Conservation (phyloP, 1,284 basidiomycete genomes). For the Pisolithus thermaeus region DNA sequence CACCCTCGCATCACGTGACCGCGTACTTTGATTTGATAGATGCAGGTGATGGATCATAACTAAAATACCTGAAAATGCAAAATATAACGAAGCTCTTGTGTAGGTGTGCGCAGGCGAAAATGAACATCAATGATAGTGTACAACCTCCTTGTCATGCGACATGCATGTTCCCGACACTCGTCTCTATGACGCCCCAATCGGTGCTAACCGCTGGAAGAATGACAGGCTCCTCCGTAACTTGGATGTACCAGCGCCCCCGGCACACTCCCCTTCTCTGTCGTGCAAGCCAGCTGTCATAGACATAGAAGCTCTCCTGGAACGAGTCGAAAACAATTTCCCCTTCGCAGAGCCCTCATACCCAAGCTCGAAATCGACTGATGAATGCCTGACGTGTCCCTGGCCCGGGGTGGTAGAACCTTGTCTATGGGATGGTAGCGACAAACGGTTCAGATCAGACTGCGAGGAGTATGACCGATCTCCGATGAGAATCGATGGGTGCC, state of each 20-base stretch:
- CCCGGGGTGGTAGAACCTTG: neutral
- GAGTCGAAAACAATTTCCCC: constrained; percentile 9
- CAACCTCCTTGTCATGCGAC: no score
- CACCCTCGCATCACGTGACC: neutral
- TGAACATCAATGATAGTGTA: no score
- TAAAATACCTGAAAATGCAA: no score
- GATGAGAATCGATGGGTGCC: constrained; percentile 10
- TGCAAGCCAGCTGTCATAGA: constrained; percentile 8
- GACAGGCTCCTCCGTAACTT: constrained; percentile 29
- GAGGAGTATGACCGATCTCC: constrained; percentile 23
- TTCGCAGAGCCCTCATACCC: constrained; percentile 8
- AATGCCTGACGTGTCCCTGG: constrained; percentile 1
- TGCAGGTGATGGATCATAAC: no score
- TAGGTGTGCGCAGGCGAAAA: no score
- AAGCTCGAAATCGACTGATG: constrained; percentile 18
- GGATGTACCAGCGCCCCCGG: neutral
- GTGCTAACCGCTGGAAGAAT: constrained; percentile 26
- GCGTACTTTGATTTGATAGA: no score
- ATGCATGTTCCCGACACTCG: constrained; percentile 3
- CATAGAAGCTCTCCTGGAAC: constrained; percentile 13
- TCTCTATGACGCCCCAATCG: constrained; percentile 5
- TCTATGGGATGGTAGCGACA: constrained; percentile 15
- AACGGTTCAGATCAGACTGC: constrained; percentile 24
- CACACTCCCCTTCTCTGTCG: constrained; percentile 10
- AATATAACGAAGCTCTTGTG: no score